Evolutionary conservation across 2,329 filamentous ascomycete genomes (phyloP).

Genomic region (Lachnellula cervina): DNA sequence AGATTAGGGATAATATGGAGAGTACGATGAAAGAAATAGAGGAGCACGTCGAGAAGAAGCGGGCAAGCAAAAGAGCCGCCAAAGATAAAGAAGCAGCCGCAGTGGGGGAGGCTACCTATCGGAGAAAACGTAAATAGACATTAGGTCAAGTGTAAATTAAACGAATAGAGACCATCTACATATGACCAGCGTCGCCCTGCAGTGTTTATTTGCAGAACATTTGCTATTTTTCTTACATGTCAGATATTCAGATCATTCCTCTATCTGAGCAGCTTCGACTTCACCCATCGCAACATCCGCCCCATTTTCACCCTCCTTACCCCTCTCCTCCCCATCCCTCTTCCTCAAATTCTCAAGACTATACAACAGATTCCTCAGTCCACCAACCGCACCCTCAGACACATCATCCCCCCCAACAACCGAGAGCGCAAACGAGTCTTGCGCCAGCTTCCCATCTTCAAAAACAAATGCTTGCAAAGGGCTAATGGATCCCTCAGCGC

Average conservation of each 20-base stretch:
- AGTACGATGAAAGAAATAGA: too few species aligned
- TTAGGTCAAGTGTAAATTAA: not conserved
- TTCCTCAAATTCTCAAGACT: constrained; percentile 31
- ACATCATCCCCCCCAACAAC: not conserved
- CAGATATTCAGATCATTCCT: too few species aligned
- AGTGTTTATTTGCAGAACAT: too few species aligned
- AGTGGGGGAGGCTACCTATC: not conserved
- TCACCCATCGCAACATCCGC: not conserved
- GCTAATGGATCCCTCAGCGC: constrained; percentile 1
- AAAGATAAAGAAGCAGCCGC: not conserved
- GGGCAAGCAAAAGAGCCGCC: too few species aligned
- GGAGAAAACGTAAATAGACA: not conserved
- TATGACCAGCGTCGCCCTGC: not conserved
- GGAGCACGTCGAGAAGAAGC: too few species aligned
- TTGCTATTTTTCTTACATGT: too few species aligned
- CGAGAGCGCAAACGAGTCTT: not conserved
- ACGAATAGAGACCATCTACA: not conserved
- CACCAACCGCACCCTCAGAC: constrained; percentile 31
- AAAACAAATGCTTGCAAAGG: constrained; percentile 14
- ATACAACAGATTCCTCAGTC: constrained; percentile 37
- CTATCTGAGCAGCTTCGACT: too few species aligned
- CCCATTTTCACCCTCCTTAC: constrained; percentile 9
- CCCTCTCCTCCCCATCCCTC: constrained; percentile 26
- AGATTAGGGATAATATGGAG: too few species aligned
- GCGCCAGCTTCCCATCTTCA: constrained; percentile 6